phyloP scores from a whole-genome alignment of 1,284 basidiomycete species.

The Caloboletus inedulis region DNA sequence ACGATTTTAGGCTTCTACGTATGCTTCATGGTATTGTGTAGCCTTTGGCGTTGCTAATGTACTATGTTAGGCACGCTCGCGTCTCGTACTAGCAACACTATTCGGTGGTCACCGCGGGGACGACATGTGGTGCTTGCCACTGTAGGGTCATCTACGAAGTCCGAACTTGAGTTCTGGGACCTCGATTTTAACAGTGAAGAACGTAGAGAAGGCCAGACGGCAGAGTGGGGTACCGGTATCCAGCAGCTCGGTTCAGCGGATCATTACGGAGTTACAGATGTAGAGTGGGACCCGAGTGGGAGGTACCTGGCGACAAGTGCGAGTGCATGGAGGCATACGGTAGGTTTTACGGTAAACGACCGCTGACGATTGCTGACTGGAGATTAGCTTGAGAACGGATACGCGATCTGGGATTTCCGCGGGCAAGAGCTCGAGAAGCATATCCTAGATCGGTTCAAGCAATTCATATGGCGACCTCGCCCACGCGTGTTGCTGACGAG shows the following conservation, averaged over 20 bases:
- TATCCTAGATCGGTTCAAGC: conserved; percentile 95
- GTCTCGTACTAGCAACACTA: conserved; percentile 88
- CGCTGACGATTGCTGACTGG: conserved; percentile 8
- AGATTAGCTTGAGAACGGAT: conserved; percentile 90
- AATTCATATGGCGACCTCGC: conserved; percentile 97
- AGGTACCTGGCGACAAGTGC: conserved; percentile 93
- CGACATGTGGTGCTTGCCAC: conserved; percentile 96
- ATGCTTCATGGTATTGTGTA: conserved; percentile 30
- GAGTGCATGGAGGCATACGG: conserved; percentile 93
- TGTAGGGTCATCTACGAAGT: conserved; percentile 92
- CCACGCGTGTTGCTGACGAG: conserved; percentile 85
- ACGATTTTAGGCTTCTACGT: conserved; percentile 92
- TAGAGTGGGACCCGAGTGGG: conserved; percentile 98
- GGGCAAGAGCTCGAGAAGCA: conserved; percentile 90
- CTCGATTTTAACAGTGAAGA: conserved; percentile 89
- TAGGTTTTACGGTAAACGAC: conserved; percentile 33
- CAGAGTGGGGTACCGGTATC: conserved; percentile 85
- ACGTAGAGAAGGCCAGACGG: conserved; percentile 56
- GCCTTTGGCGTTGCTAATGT: conserved; percentile 3
- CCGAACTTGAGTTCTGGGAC: conserved; percentile 99
- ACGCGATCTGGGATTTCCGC: conserved; percentile 96
- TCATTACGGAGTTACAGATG: conserved; percentile 97
- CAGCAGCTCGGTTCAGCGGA: conserved; percentile 88
- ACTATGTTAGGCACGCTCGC: conserved; percentile 66
- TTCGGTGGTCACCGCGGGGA: conserved; percentile 97